A percentile compares a stretch with the other conserved stretches of the same genome.
Conservation (phyloP, 305 asterid species). For the Fraxinus greggii region DNA sequence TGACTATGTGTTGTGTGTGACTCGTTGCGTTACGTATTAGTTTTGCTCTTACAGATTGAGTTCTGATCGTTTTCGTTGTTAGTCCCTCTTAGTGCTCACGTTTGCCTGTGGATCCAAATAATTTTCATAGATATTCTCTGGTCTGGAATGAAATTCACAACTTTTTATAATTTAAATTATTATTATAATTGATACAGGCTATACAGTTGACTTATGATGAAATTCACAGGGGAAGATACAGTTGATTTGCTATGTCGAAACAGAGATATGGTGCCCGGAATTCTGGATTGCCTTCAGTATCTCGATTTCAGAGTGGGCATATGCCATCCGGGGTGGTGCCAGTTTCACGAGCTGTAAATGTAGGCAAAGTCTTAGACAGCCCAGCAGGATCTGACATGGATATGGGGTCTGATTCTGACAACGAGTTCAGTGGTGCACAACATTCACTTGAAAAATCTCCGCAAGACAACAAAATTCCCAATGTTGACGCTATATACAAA, state of each 20-base stretch:
- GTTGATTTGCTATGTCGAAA: conserved; percentile 30
- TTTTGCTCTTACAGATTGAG: background rate
- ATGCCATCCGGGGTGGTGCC: conserved; percentile 49
- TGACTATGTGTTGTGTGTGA: background rate
- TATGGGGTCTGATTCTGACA: conserved; percentile 67
- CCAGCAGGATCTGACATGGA: conserved; percentile 66
- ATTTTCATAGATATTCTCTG: background rate
- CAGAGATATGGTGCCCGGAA: conserved; percentile 39
- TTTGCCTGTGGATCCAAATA: background rate
- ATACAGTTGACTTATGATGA: background rate
- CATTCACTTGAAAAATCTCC: conserved; percentile 77
- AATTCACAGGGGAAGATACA: background rate
- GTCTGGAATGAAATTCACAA: background rate
- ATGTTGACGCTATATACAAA: conserved; percentile 32
- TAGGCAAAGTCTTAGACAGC: conserved; percentile 31
- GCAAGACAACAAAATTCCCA: conserved; percentile 67
- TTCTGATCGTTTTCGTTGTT: background rate
- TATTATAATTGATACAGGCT: background rate
- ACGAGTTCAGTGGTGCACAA: conserved; percentile 51
- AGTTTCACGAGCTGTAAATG: conserved; percentile 25
- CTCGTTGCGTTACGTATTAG: background rate
- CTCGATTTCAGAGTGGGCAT: conserved; percentile 56
- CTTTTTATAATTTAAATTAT: background rate
- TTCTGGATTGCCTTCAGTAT: conserved; percentile 54
- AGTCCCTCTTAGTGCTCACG: background rate